Percentiles rank a stretch among this genome's conserved stretches.
Conservation (phyloP, 2,329 filamentous ascomycete species). For the Hortaea werneckii region DNA sequence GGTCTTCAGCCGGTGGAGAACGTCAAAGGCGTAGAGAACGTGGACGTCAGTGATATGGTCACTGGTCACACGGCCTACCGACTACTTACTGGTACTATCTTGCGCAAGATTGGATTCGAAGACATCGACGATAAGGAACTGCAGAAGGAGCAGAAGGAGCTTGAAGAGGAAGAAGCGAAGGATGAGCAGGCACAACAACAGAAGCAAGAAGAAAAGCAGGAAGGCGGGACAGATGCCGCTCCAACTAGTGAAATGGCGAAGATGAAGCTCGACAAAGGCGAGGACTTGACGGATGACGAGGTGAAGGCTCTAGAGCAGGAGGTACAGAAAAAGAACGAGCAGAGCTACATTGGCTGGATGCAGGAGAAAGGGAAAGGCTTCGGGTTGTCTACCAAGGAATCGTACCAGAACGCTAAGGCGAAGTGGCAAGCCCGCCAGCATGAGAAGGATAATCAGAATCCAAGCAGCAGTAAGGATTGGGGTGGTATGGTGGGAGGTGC, state of each 20-base stretch:
- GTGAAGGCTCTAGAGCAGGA: constrained; percentile 29
- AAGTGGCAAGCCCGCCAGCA: constrained; percentile 4
- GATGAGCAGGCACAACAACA: constrained; percentile 18
- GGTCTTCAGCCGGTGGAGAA: constrained; percentile 65
- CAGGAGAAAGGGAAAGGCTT: constrained; percentile 30
- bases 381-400: constrained; percentile 15
- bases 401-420: constrained; percentile 11
- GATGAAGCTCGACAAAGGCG: constrained; percentile 3
- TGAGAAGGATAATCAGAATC: background rate
- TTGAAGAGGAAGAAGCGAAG: constrained; percentile 29
- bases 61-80: constrained; percentile 43
- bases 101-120: constrained; percentile 44
- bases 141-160: constrained; percentile 33
- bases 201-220: constrained; percentile 21
- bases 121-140: constrained; percentile 41
- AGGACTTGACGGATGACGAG: constrained; percentile 22
- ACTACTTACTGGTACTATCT: constrained; percentile 41
- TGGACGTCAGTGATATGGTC: constrained; percentile 43
- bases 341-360: constrained; percentile 33
- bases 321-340: constrained; percentile 35
- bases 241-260: constrained; percentile 1
- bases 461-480: background rate
- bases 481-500: background rate
- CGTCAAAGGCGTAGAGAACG: constrained; percentile 54
- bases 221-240: constrained; percentile 14